Evolutionary conservation across 1,284 basidiomycete genomes (phyloP).

Genomic region (Anthracocystis setariae): DNA sequence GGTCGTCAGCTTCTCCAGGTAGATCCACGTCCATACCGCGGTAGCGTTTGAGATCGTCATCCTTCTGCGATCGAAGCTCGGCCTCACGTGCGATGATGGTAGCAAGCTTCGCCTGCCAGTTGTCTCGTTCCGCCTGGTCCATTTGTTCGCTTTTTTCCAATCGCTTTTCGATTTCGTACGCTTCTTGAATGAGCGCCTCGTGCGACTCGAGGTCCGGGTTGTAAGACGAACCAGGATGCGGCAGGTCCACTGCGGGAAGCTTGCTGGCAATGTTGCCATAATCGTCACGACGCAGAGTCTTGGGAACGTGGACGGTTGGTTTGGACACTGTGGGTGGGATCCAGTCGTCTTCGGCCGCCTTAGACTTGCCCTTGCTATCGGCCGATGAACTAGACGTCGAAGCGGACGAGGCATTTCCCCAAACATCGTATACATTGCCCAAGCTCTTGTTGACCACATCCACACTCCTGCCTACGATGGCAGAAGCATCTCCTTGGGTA

Average conservation of each 20-base stretch:
- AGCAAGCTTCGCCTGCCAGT: slow-evolving; percentile 31
- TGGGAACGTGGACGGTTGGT: slow-evolving; percentile 24
- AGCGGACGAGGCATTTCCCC: slow-evolving; percentile 10
- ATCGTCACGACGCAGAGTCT: slow-evolving; percentile 28
- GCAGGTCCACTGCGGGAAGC: slow-evolving; percentile 76
- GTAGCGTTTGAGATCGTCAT: slow-evolving; percentile 29
- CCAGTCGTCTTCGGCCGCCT: slow-evolving; percentile 20
- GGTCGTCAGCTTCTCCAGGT: slow-evolving; percentile 14
- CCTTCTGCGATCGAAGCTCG: slow-evolving; percentile 21
- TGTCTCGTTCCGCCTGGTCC: slow-evolving; percentile 19
- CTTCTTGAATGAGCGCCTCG: slow-evolving; percentile 78
- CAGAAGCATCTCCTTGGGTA: slow-evolving; percentile 20
- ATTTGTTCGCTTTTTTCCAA: slow-evolving; percentile 73
- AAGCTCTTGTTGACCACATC: slow-evolving; percentile 32
- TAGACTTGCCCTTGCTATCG: slow-evolving; percentile 31
- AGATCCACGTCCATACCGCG: slow-evolving; percentile 49
- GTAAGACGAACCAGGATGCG: slow-evolving; percentile 90
- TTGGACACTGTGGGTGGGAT: slow-evolving; percentile 16
- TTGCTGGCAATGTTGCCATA: slow-evolving; percentile 30
- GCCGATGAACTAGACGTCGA: neutral
- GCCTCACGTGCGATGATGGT: slow-evolving; percentile 37
- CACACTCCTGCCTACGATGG: slow-evolving; percentile 13
- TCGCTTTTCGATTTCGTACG: slow-evolving; percentile 76
- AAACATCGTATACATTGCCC: slow-evolving; percentile 38
- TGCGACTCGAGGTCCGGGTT: slow-evolving; percentile 85